Evolutionary conservation across 352 stramenopile genomes (phyloP).

Genomic region (Pythium brachiatum): DNA sequence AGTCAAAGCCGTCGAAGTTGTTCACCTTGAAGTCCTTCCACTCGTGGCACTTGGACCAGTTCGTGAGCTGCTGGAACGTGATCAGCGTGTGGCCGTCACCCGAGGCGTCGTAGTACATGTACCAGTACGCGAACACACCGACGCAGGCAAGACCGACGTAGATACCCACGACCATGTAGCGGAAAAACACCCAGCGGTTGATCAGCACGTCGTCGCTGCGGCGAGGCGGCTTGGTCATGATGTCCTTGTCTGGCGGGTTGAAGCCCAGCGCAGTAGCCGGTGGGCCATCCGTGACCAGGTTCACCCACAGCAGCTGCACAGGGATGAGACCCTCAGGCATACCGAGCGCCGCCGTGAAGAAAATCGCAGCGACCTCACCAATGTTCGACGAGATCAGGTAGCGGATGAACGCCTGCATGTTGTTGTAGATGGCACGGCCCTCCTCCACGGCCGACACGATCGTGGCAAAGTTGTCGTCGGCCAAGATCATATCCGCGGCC

Average conservation of each 20-base stretch:
- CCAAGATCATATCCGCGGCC: conserved; percentile 97
- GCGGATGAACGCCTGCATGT: conserved; percentile 99
- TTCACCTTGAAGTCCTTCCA: conserved; percentile 92
- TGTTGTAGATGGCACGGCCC: conserved; percentile 91
- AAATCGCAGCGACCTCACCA: conserved; percentile 98
- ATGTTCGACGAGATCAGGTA: conserved; percentile 99
- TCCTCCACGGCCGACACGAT: conserved; percentile 94
- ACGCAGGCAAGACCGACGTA: conserved; percentile 92
- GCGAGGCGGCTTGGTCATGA: conserved; percentile 96
- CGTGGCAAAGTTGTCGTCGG: conserved; percentile 99
- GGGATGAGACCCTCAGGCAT: conserved; percentile 97
- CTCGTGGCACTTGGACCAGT: conserved; percentile 89
- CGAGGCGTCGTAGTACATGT: conserved; percentile 90
- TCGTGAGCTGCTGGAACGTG: conserved; percentile 86
- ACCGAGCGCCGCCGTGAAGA: conserved; percentile 95
- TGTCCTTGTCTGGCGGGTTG: conserved; percentile 97
- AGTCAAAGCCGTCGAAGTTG: conserved; percentile 90
- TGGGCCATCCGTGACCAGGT: conserved; percentile 99
- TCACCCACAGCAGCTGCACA: conserved; percentile 99
- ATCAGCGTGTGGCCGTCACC: conserved; percentile 91
- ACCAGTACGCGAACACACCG: conserved; percentile 93
- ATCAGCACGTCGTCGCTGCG: conserved; percentile 97
- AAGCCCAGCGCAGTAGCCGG: conserved; percentile 98
- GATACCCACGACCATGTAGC: conserved; percentile 96
- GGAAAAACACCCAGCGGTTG: conserved; percentile 96